Evolutionary conservation across 2,329 filamentous ascomycete genomes (phyloP).

Genomic region (Penicillium sp.): DNA sequence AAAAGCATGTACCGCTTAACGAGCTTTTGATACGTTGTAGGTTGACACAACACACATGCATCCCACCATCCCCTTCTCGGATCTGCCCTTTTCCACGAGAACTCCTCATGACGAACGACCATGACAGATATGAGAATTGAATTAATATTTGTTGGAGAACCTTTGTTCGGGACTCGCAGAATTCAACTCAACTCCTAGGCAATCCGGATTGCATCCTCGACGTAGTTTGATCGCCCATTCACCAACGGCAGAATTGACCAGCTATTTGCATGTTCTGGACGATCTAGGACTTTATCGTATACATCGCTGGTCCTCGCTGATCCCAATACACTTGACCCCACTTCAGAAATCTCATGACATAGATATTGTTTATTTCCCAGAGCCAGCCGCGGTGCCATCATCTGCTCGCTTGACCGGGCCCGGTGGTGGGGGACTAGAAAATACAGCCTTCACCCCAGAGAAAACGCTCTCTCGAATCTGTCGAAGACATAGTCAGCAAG

Average conservation of each 20-base stretch:
- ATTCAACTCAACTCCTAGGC: too few species aligned
- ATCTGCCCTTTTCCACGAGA: slow-evolving; percentile 14
- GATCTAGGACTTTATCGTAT: too few species aligned
- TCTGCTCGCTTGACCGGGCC: slow-evolving; percentile 18
- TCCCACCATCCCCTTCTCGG: slow-evolving; percentile 9
- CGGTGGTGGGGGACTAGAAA: slow-evolving; percentile 30
- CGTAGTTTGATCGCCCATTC: too few species aligned
- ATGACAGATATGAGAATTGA: slow-evolving; percentile 24
- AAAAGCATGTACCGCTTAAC: slow-evolving; percentile 2
- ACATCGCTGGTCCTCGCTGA: too few species aligned
- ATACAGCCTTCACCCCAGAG: slow-evolving; percentile 25
- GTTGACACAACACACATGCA: background rate
- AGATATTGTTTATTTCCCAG: background rate
- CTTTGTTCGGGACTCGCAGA: background rate
- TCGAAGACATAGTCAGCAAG: slow-evolving; percentile 2
- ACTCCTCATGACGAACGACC: slow-evolving; percentile 18
- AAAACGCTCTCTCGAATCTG: slow-evolving; percentile 34
- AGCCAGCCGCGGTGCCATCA: slow-evolving; percentile 10
- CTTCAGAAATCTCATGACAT: too few species aligned
- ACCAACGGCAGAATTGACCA: too few species aligned
- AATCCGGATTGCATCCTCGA: too few species aligned
- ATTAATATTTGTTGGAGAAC: slow-evolving; percentile 8
- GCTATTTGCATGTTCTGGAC: too few species aligned
- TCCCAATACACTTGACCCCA: too few species aligned
- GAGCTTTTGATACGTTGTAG: background rate